Base-by-base conservation (phyloP, 805 yeast genomes). In the Zygosaccharomyces kombuchaensis region DNA sequence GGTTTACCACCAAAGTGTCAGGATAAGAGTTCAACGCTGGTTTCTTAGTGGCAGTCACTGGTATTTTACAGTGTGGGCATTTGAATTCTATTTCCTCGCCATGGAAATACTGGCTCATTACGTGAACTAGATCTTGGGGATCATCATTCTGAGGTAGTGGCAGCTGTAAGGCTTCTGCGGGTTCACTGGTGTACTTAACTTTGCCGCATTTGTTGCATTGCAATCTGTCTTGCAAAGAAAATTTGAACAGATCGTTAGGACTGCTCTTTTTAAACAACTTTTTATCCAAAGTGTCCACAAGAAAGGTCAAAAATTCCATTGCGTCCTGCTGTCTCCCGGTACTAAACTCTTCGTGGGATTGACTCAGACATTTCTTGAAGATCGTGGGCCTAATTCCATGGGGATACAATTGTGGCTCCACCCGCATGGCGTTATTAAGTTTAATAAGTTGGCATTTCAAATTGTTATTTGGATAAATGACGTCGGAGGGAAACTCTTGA, bases 241-340 rank as follows among this genome's bases (percentile, higher is more conserved):
- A 91, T 54, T 81, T 80, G 58, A 91, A 81, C 12, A 73, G 54
- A 41, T 75, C 73, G 46, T 79, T 76, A 0, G 87, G 81, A 22
- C 69, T 68, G 0, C 56, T n/a, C 21, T 53, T 36, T 5, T 58
- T 50, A 26, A 70, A 65, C 52, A 75, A 67, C 40, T 70, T 63
- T 4, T 63, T 61, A 51, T 84, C 90, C 22, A 89, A 63, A 51
- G 78, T 75, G 45, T 82, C 84, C 23, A 82, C 58, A 7, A 91
- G 64, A 60, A 81, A 84, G 4, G 78, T 66, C 66, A 89, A 76
- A 60, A 89, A 93, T 63, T 93, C 99, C 70, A 82, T 85, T 0
- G 98, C 93, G 69, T 93, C 99, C 64, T 93, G 99, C 62, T 93
- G 99, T 55, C 81, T 79, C 74, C 82, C 86, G 0, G 96, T 82